Evolutionary conservation across 768 basidiomycete species (phyloP).

Genomic region (Suillus spraguei): DNA sequence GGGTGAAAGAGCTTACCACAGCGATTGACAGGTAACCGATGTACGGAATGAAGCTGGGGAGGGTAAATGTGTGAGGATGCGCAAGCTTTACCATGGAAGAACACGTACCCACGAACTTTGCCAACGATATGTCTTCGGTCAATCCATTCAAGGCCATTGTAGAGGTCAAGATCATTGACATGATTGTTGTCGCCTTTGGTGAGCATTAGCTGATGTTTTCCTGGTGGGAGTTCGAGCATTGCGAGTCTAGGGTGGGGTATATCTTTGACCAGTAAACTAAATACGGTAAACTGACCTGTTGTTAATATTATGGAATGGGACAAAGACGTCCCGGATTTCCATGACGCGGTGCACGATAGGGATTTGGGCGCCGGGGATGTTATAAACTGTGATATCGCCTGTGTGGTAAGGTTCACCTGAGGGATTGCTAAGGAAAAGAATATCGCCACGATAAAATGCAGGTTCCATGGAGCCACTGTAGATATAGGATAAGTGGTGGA

Average conservation of each 20-base stretch:
- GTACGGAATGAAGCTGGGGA: conserved; percentile 83
- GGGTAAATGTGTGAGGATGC: not conserved
- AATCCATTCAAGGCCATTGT: conserved; percentile 85
- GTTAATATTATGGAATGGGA: conserved; percentile 33
- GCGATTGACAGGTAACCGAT: conserved; percentile 96
- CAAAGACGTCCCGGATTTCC: conserved; percentile 78
- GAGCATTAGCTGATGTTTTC: conserved; percentile 67
- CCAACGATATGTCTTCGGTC: conserved; percentile 89
- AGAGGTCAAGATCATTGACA: conserved; percentile 85
- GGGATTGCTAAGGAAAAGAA: conserved; percentile 93
- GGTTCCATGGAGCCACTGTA: conserved; percentile 93
- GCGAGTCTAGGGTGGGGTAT: not conserved
- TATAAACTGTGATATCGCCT: conserved; percentile 98
- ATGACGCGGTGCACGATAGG: conserved; percentile 96
- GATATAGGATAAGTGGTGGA: no score
- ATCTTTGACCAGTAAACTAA: not conserved
- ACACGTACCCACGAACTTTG: conserved; percentile 88
- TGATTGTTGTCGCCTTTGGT: conserved; percentile 98
- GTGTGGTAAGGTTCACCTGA: conserved; percentile 69
- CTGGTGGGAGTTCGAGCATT: conserved; percentile 27
- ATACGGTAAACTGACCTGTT: conserved; percentile 13
- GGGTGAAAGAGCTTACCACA: conserved; percentile 59
- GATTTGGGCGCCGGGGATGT: conserved; percentile 87
- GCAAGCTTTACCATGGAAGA: not conserved
- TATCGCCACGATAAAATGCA: conserved; percentile 94